Evolutionary conservation across 2,329 filamentous ascomycete species (phyloP).

Genomic region (Trichothecium sympodiale): DNA sequence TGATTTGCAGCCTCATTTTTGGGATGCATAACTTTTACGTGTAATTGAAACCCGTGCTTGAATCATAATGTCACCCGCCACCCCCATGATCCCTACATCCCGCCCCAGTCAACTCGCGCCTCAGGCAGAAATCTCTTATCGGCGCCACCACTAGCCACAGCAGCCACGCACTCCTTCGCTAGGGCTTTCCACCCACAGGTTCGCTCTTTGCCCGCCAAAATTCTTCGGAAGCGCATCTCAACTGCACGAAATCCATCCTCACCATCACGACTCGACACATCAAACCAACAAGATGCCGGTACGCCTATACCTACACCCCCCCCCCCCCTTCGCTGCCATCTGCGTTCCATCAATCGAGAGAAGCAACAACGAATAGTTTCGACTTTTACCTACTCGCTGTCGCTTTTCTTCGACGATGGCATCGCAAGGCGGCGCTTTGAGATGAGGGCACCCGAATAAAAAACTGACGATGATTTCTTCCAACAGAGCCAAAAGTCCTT

Average conservation of each 20-base stretch:
- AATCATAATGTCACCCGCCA: too few relatives aligned
- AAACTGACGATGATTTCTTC: conserved; percentile 5
- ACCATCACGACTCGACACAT: conserved; percentile 25
- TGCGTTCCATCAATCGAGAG: too few relatives aligned
- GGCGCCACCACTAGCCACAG: neutral
- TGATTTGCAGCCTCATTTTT: too few relatives aligned
- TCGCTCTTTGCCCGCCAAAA: conserved; percentile 17
- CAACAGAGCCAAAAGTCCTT: conserved; percentile 97
- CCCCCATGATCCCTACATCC: too few relatives aligned
- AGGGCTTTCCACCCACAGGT: conserved; percentile 26
- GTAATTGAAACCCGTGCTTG: too few relatives aligned
- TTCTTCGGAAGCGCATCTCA: conserved; percentile 15
- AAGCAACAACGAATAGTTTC: too few relatives aligned
- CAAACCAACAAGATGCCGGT: conserved; percentile 29
- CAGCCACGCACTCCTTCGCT: conserved; percentile 13
- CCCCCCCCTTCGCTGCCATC: too few relatives aligned
- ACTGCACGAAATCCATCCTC: conserved; percentile 20
- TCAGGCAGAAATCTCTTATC: too few relatives aligned
- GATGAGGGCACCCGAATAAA: neutral
- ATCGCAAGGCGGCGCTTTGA: too few relatives aligned
- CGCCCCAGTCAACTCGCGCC: too few relatives aligned
- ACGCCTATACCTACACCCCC: conserved; percentile 10
- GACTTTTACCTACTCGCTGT: neutral
- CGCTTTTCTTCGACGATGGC: neutral
- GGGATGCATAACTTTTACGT: too few relatives aligned